Conservation (phyloP, 352 stramenopile genomes). For the Phytophthora capsici region DNA sequence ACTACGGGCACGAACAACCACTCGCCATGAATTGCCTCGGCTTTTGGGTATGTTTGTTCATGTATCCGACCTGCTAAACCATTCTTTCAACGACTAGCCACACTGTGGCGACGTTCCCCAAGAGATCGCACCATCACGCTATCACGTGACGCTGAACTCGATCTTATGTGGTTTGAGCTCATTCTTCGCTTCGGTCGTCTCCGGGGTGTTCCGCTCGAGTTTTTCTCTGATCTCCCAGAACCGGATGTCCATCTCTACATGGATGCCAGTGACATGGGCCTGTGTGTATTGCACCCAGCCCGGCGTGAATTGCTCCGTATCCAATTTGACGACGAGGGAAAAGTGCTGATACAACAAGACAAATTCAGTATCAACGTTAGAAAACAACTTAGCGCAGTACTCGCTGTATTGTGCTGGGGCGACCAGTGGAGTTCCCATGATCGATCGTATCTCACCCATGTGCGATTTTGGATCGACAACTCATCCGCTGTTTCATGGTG, state of each 20-base stretch:
- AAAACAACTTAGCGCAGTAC: constrained; percentile 11
- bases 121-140: too few relatives aligned
- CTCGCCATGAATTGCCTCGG: too few relatives aligned
- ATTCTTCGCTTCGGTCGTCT: neutral
- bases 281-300: constrained; percentile 24
- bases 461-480: constrained; percentile 10
- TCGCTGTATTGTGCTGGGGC: constrained; percentile 1
- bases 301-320: constrained; percentile 3
- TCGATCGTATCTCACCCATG: neutral
- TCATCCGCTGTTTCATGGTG: constrained; percentile 1
- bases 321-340: constrained; percentile 22
- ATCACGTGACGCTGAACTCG: too few relatives aligned
- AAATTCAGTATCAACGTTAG: constrained; percentile 26
- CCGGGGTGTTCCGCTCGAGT: neutral
- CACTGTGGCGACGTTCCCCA: too few relatives aligned
- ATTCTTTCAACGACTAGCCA: constrained; percentile 3
- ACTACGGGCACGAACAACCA: too few relatives aligned
- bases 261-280: constrained; percentile 18
- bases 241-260: too few relatives aligned
- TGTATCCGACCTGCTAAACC: neutral
- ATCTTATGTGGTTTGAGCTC: constrained; percentile 1
- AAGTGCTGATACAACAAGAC: constrained; percentile 2
- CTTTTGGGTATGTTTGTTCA: neutral
- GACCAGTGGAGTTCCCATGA: neutral
- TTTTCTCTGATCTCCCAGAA: too few relatives aligned